Base-by-base conservation (phyloP, 192 early-diverging fungal genomes). In the Coemansia sp. region DNA sequence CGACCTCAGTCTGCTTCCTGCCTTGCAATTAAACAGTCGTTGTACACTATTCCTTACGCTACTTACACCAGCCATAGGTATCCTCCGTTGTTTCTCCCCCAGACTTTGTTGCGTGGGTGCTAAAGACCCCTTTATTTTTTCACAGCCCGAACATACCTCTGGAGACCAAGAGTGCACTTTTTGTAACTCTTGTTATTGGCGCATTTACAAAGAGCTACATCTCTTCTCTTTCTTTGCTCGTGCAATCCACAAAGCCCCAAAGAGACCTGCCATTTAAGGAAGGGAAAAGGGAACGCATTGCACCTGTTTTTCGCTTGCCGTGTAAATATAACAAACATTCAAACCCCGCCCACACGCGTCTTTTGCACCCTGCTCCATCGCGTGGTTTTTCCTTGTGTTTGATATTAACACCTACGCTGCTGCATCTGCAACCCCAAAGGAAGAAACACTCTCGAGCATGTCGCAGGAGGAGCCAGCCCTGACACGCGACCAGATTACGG, bases 401-500 rank as follows among this genome's bases (percentile, higher is more conserved):
- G 4, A 13, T 13, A 50, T n/a, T 50, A 16, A 50, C 48, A 26
- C 52, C 23, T 26, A 13, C 43, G 1, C 13, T 44, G 13, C 43
- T 44, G 43, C 43, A 44, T 44, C 43, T 12, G 43, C 43, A 13
- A 13, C 1, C 26, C 26, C 26, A 26, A 44, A 12, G 13, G 4
- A 44, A 13, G 1, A 16, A n/a, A 11, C 52, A 53, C 52, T 23
- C n/a, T 23, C 38, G 19, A 26, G 42, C 23, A 67, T 67, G 65
- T 19, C 57, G 9, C 57, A 59, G 39, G 57, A 41, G 11, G 57
- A 54, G 64, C 61, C 45, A 16, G n/a, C 26, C 37, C 45, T 47
- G 23, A 42, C 44, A 41, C 21, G 19, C 0, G 61, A 61, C 54
- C 68, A 73, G 62, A 42, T 79, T 18, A 68, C 72, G 13, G 26